Conservation (phyloP, 208 protist genomes). For the Cochliopodium minus region DNA sequence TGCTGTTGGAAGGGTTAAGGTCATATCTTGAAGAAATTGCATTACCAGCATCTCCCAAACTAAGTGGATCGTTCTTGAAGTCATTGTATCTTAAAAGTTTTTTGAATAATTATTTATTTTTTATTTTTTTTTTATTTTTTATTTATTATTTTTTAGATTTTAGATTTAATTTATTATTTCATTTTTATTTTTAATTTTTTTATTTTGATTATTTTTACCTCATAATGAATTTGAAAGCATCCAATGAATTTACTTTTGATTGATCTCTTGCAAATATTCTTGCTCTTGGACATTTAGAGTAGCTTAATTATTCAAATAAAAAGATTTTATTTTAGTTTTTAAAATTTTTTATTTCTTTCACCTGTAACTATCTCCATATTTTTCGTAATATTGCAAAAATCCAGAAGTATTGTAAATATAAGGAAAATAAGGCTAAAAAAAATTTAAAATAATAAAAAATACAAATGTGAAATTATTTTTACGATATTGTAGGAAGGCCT, state of each 20-base stretch:
- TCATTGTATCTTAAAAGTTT: constrained; percentile 35
- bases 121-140: not conserved
- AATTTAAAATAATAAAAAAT: no score
- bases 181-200: not conserved
- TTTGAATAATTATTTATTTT: not conserved
- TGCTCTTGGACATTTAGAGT: constrained; percentile 31
- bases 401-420: constrained; percentile 46
- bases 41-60: constrained; percentile 16
- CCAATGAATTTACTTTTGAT: constrained; percentile 21
- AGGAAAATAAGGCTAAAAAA: no score
- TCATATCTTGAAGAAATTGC: constrained; percentile 29
- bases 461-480: no score
- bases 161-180: not conserved
- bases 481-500: no score
- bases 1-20: constrained; percentile 7
- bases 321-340: no score
- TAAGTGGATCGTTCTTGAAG: constrained; percentile 40
- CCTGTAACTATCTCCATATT: constrained; percentile 32
- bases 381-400: constrained; percentile 9
- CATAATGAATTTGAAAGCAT: constrained; percentile 33
- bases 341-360: no score
- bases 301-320: no score
- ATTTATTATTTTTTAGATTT: not conserved
- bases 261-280: constrained; percentile 42
- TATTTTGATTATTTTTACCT: constrained; percentile 13